Conservation (phyloP, 2,329 filamentous ascomycete species). For the Fusarium sacchari region DNA sequence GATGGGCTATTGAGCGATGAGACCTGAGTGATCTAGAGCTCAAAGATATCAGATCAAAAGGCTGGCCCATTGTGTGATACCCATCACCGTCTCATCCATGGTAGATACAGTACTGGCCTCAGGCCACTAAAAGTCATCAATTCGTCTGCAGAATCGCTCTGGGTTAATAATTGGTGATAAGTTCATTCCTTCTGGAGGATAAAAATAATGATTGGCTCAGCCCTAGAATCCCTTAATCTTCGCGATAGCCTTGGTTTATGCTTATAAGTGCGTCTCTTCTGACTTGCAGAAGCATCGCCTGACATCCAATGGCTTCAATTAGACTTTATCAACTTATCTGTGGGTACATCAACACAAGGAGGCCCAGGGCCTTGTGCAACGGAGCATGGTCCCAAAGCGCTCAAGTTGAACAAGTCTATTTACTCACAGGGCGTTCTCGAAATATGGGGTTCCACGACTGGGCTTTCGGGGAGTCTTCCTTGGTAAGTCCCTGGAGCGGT, state of each 20-base stretch:
- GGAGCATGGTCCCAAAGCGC: background rate
- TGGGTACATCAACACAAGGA: background rate
- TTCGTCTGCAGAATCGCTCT: background rate
- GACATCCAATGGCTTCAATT: background rate
- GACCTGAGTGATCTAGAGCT: background rate
- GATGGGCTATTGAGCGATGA: background rate
- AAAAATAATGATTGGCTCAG: background rate
- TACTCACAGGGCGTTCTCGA: background rate
- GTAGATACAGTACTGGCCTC: background rate
- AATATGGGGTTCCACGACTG: constrained; percentile 17
- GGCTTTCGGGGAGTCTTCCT: constrained; percentile 7
- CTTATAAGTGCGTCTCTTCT: background rate
- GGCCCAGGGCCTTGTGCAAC: background rate
- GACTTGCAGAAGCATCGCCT: background rate
- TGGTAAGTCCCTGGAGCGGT: constrained; percentile 8
- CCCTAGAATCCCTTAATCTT: background rate
- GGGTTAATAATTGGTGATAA: background rate
- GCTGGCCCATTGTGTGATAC: background rate
- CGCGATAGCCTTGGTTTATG: background rate
- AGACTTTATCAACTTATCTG: background rate
- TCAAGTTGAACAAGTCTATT: background rate
- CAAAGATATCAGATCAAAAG: background rate
- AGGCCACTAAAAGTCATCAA: rapidly evolving
- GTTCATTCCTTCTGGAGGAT: background rate
- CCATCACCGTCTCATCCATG: background rate